Base-by-base conservation (phyloP, 2,329 filamentous ascomycete genomes). In the Fusarium torulosum region DNA sequence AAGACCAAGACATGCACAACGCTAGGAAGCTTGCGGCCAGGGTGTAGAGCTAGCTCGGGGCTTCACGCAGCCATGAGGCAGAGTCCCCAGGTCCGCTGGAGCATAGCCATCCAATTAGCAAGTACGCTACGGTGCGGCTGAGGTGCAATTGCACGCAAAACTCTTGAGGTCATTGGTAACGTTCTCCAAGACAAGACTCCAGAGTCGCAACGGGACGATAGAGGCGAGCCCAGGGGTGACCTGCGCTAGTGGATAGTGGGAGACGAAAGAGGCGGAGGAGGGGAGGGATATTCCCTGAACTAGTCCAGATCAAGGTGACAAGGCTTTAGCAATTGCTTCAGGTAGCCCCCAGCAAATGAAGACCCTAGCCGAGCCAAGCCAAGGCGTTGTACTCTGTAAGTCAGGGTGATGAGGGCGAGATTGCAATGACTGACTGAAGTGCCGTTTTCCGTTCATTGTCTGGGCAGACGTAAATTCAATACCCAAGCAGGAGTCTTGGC, bases 1-100 rank as follows among this genome's bases (percentile, higher is more conserved):
- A 15, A 15, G 29, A 33, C 13, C 49, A 35, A 53, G 35, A 60
- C 52, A 42, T 40, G 52, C 23, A 40, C 37, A 43, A 59, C 63
- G 59, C 70, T 73, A 70, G 57, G 64, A 56, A 59, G 63, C 60
- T 70, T 67, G 59, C 62, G 61, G 66, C 53, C 59, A 47, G 47
- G 51, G 53, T 37, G 44, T 42, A 40, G 40, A 66, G 41, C 35
- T 64, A 64, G 59, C 47, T 54, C 57, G 41, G 42, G 45, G 27
- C 42, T 53, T 42, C 53, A 61, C 57, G 66, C 53, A 62, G 33
- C 67, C 63, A 66, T 61, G 61, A 73, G 64, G 71, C 71, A 72
- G 57, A 73, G 53, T 54, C 38, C 40, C 49, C 37, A 40, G 44
- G 25, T 47, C 7, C 35, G 27, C 51, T 58, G 47, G 29, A 23